phyloP scores from a whole-genome alignment of 164 flowering plant genomes.

The Magnolia officinalis region DNA sequence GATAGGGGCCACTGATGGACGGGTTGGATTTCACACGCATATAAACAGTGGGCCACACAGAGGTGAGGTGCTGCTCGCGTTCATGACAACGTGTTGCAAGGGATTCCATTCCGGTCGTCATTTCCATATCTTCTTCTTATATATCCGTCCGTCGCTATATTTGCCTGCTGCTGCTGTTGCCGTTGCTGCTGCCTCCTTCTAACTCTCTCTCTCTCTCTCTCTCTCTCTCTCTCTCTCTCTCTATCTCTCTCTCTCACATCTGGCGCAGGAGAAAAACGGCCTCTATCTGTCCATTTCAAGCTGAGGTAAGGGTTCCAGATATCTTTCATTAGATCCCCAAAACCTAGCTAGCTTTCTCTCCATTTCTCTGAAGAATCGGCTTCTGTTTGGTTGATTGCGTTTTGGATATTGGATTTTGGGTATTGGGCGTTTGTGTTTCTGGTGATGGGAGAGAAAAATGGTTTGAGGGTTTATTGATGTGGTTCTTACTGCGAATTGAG shows the following conservation, averaged over 20 bases:
- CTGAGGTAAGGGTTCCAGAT: neutral
- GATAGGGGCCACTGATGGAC: too few species aligned
- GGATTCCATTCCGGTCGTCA: too few species aligned
- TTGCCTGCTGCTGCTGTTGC: neutral
- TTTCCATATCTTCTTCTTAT: neutral
- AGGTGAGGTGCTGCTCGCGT: too few species aligned
- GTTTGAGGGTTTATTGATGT: neutral
- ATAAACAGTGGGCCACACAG: too few species aligned
- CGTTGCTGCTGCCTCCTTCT: neutral
- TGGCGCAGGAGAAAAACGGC: neutral
- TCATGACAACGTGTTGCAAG: too few species aligned
- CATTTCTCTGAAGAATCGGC: neutral
- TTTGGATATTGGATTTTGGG: neutral
- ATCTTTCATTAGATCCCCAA: neutral
- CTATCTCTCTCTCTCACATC: too few species aligned
- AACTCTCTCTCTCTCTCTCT: neutral
- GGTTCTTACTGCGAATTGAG: neutral
- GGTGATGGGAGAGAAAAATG: too few species aligned
- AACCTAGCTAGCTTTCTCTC: neutral
- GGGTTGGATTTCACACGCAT: too few species aligned
- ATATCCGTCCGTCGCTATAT: constrained; percentile 3
- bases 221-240: neutral
- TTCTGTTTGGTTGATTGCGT: neutral
- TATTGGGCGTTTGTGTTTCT: neutral
- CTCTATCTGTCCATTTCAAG: neutral